Evolutionary conservation across 768 basidiomycete species (phyloP), one percentile per base, ranked within the genome.

Genomic region (Myochromella boudieri): DNA sequence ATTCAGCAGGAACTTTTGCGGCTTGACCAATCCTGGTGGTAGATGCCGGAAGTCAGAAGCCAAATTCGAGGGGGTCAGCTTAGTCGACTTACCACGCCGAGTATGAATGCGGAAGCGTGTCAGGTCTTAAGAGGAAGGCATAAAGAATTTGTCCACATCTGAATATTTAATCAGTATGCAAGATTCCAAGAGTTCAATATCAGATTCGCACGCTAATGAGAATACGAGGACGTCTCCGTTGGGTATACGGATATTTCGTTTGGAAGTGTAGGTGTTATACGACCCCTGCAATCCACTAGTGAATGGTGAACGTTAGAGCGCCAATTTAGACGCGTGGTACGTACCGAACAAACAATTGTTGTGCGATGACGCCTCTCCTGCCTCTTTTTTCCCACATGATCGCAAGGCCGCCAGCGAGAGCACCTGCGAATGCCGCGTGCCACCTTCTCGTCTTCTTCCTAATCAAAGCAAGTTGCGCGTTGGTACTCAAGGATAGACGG

Each of bases 71-170:
- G 20, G n/a, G 14, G 18, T 31, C 29, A 17, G 6, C n/a, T 12
- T 22, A 38, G 15, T 8, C 22, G 4, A 48, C 76, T 36, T 50
- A 91, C 92, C 92, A 95, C 31, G 62, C 64, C 18, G 70, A 74
- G 56, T 95, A 95, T 11, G 86, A 85, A 38, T 68, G 69, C n/a
- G 90, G 83, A 18, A 95, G 78, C 3, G 91, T 92, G 48, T 94
- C 91, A 14, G 90, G 92, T 31, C 87, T 76, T 28, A 90, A 61
- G 22, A 92, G 68, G 58, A 82, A 87, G 2, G 75, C 84, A 59
- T 91, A 94, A 61, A 92, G 67, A 61, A 97, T 95, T 64, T 95
- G 93, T 3, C 83, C 85, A 55, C 84, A 94, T 12, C 88, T 90
- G 17, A 7, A 21, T 41, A 45, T 33, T 4, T 32, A 2, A 28